Evolutionary conservation across 352 stramenopile species (phyloP), one percentile per base, ranked within the genome.

Genomic region (Phytopythium kandeliae): DNA sequence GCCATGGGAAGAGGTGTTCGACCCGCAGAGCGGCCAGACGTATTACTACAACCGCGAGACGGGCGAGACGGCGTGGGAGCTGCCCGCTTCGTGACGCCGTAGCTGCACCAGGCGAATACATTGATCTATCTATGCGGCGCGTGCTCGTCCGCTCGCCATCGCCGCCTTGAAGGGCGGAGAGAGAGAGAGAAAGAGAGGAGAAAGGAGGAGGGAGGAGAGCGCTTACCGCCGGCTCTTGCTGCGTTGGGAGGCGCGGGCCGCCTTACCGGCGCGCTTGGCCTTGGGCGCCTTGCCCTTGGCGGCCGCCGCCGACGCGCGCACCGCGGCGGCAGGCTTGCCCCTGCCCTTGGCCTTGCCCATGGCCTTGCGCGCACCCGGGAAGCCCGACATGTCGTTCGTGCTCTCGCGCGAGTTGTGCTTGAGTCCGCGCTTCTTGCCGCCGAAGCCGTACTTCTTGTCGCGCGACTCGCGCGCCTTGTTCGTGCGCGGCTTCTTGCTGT

Each of bases 391-490:
- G 59, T 94, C 77, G 64, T 94, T 92, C 7, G 78, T 91, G 66
- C 74, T 89, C 17, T 89, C 73, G 48, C 80, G 79, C 11, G 79
- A 75, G 76, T 94, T 94, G 59, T 69, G 72, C 71, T 94, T 94
- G 37, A 63, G 67, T 31, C 76, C 71, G 28, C 72, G 70, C 47
- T 83, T 88, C 54, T 87, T 88, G 61, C 83, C 83, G 48, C 83
- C 83, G 55, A 91, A 94, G 60, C 83, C 83, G 60, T 79, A 94
- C 65, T 91, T 90, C 50, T 89, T 86, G 67, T 94, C 58, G 48
- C 84, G 82, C 22, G 75, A 65, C 51, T 88, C 83, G 28, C 83
- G 78, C 54, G 63, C 65, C 51, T 67, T 71, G 60, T 94, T 94
- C 22, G 78, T 54, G 19, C 78, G 74, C 8, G 73, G 80, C 57